Percentiles rank a stretch among this genome's conserved stretches.
Conservation (phyloP, 768 basidiomycete genomes). For the Lentinula detonsa region DNA sequence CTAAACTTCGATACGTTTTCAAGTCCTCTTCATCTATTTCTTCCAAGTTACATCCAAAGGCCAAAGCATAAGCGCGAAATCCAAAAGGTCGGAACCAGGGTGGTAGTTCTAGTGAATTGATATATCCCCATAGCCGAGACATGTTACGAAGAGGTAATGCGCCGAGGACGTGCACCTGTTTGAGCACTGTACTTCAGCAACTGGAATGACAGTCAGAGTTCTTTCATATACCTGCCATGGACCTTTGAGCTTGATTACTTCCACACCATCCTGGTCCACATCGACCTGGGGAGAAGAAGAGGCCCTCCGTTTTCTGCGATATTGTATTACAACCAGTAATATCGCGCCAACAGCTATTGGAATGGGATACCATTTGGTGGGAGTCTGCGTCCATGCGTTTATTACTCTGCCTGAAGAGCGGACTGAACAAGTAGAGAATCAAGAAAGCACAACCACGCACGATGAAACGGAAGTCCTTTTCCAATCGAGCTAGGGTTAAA, state of each 20-base stretch:
- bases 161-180: constrained; percentile 91
- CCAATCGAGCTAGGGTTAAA: constrained; percentile 16
- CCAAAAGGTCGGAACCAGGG: constrained; percentile 94
- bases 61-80: constrained; percentile 74
- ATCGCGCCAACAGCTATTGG: constrained; percentile 87
- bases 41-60: constrained; percentile 93
- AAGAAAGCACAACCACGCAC: constrained; percentile 26
- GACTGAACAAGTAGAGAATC: background rate
- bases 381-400: constrained; percentile 79
- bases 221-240: constrained; percentile 78
- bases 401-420: constrained; percentile 45
- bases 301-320: constrained; percentile 47
- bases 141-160: constrained; percentile 91
- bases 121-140: constrained; percentile 95
- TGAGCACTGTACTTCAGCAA: background rate
- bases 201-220: background rate
- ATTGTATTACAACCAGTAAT: constrained; percentile 76
- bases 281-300: constrained; percentile 56
- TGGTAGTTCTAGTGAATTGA: constrained; percentile 90
- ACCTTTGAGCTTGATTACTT: constrained; percentile 75
- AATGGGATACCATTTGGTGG: constrained; percentile 93
- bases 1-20: constrained; percentile 75
- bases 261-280: constrained; percentile 79
- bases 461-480: constrained; percentile 42
- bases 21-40: constrained; percentile 83